phyloP scores from a whole-genome alignment of 176 grass and related monocot genomes.

The Eragrostis curvula region DNA sequence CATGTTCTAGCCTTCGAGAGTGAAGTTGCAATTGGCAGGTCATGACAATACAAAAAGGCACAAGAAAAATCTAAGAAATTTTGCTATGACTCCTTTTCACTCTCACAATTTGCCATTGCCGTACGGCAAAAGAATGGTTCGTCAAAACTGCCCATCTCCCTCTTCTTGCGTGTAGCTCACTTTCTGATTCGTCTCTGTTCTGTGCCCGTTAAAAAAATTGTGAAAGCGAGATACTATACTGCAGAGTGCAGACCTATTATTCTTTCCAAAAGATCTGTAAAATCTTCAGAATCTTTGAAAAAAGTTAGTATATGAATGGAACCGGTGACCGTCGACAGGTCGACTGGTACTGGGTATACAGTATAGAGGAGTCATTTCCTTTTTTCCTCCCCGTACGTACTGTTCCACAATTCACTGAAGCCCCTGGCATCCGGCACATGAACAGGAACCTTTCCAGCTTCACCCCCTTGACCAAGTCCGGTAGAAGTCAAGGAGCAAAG shows the following conservation, averaged over 20 bases:
- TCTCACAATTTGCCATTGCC: conserved; percentile 10
- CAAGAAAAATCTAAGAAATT: conserved; percentile 12
- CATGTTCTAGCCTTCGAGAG: not conserved
- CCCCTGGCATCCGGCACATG: conserved; percentile 33
- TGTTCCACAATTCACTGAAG: conserved; percentile 45
- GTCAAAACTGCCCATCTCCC: not conserved
- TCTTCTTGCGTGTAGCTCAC: conserved; percentile 41
- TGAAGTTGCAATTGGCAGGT: conserved; percentile 23
- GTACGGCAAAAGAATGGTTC: conserved; percentile 31
- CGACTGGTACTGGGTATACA: not conserved
- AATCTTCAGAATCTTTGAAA: conserved; percentile 48
- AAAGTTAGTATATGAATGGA: not conserved
- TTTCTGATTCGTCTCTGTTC: conserved; percentile 11
- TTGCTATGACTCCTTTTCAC: conserved; percentile 24
- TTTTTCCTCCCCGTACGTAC: conserved; percentile 20
- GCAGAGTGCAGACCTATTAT: conserved; percentile 35
- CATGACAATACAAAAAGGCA: conserved; percentile 20
- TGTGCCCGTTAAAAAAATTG: not conserved
- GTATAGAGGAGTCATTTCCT: not conserved
- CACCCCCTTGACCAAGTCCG: conserved; percentile 25
- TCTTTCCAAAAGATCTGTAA: conserved; percentile 39
- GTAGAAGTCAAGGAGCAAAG: not conserved
- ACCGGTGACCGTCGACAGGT: conserved; percentile 16
- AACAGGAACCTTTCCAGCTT: conserved; percentile 32
- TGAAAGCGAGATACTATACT: not conserved